Evolutionary conservation across 352 stramenopile genomes (phyloP), one percentile per base, ranked within the genome.

Genomic region (Pythium scleroteichum): DNA sequence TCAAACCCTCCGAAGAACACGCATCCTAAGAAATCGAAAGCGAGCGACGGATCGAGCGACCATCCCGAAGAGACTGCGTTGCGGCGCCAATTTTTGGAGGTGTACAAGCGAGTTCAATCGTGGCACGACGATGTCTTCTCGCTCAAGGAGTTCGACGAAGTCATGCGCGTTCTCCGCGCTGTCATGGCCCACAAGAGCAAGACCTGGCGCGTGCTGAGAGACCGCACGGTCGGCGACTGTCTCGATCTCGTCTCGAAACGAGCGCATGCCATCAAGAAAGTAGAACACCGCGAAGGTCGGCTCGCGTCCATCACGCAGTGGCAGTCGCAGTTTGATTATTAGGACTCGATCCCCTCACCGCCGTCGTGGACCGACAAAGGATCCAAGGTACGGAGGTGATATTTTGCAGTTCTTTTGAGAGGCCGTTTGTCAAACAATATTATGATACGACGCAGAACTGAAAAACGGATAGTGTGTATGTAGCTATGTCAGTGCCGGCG

Each of bases 91-190:
- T 42, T 60, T 7, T 27, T 33, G n/a, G 19, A n/a, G 8, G 41
- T 26, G 6, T 41, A 60, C 29, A 38, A 20, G 19, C 42, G 44
- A 3, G 41, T 49, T 2, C 40, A 52, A n/a, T 60, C 53, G 42
- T 62, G 42, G 54, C 41, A 62, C 44, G 26, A 54, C 54, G 44
- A 61, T 26, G 42, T 61, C 29, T 61, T 61, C 23, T 61, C 53
- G 54, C 54, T 62, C 54, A 53, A 54, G 22, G 54, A 62, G 44
- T 62, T 62, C 47, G 54, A 62, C 45, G 35, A 62, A 4, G 54
- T 53, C 6, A 53, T 54, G 44, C 44, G 45, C 35, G 22, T 47
- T 3, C 19, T 62, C 29, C 44, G 32, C 22, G 20, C n/a, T 6
- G 54, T 62, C 26, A 54, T 62, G 42, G 32, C 6, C 44, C 22